phyloP scores from a whole-genome alignment of 2,329 filamentous ascomycete genomes.

The Xylaria sp. region DNA sequence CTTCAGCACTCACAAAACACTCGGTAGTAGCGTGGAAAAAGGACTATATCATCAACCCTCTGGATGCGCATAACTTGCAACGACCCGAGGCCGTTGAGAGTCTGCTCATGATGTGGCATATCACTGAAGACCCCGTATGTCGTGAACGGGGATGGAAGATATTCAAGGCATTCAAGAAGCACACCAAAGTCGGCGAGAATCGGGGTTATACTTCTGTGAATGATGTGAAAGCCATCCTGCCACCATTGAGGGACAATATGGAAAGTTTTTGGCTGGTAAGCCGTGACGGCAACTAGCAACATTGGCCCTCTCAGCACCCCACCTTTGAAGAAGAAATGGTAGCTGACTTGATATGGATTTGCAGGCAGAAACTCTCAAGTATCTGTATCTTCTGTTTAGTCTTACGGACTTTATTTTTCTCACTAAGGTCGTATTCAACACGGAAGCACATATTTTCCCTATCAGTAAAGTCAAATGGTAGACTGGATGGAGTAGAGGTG shows the following conservation, averaged over 20 bases:
- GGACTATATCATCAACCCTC: constrained; percentile 76
- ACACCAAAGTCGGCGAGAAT: constrained; percentile 25
- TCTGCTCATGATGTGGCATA: constrained; percentile 96
- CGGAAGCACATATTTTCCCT: constrained; percentile 33
- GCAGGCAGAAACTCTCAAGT: constrained; percentile 35
- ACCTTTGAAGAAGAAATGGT: neutral
- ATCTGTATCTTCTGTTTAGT: constrained; percentile 34
- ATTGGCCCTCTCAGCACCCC: neutral
- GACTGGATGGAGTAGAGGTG: constrained; percentile 25
- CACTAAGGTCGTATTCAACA: constrained; percentile 34
- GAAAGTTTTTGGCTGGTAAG: constrained; percentile 39
- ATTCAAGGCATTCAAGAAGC: constrained; percentile 85
- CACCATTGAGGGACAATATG: constrained; percentile 35
- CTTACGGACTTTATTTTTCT: constrained; percentile 30
- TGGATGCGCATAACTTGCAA: constrained; percentile 88
- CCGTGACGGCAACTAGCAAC: neutral
- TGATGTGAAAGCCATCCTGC: constrained; percentile 33
- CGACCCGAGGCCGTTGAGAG: constrained; percentile 92
- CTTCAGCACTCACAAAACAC: constrained; percentile 53
- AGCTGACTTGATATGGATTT: neutral
- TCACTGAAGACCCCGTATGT: constrained; percentile 85
- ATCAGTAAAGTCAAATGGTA: constrained; percentile 22
- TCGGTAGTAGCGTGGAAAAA: constrained; percentile 68
- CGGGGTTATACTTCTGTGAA: constrained; percentile 32
- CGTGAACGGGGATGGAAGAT: constrained; percentile 97